Conservation (phyloP, 2,329 filamentous ascomycete genomes). For the Fusarium duplospermum region DNA sequence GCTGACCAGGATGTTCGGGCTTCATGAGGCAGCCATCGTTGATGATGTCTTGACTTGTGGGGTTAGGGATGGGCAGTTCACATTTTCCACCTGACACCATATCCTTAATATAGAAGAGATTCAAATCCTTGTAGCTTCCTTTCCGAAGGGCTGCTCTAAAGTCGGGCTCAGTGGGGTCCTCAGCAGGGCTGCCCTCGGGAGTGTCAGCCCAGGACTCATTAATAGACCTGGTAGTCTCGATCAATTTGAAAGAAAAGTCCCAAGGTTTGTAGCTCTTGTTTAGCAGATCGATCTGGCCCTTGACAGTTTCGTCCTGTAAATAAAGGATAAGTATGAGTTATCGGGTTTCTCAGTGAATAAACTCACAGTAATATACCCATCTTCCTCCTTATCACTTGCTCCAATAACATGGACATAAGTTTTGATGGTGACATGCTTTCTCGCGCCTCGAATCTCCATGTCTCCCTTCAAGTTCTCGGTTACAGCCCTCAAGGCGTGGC, state of each 20-base stretch:
- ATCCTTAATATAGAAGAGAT: conserved; percentile 8
- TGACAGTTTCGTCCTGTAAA: conserved; percentile 1
- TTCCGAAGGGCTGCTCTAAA: conserved; percentile 8
- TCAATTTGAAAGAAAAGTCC: conserved; percentile 18
- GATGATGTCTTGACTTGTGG: neutral
- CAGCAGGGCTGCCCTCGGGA: neutral
- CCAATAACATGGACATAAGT: conserved; percentile 23
- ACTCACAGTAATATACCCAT: conserved; percentile 10
- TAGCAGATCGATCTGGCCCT: neutral
- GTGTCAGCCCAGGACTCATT: conserved; percentile 5
- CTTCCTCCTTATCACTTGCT: conserved; percentile 22
- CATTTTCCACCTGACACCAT: conserved; percentile 17
- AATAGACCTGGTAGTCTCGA: conserved; percentile 11
- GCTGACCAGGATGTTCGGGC: neutral
- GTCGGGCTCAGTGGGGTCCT: neutral
- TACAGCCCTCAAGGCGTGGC: neutral
- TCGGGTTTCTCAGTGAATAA: accelerated
- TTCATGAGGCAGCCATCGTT: conserved; percentile 25
- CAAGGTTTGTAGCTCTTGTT: conserved; percentile 13
- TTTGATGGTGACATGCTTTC: conserved; percentile 7
- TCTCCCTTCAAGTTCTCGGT: neutral
- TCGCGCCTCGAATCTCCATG: neutral
- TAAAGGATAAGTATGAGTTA: neutral
- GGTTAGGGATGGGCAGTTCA: conserved; percentile 15
- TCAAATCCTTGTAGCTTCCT: conserved; percentile 23